These are phyloP conservation scores for Fusarium nodosum DNA, from an alignment of 2,329 filamentous ascomycete genomes.

Conservation along the genomic window DNA sequence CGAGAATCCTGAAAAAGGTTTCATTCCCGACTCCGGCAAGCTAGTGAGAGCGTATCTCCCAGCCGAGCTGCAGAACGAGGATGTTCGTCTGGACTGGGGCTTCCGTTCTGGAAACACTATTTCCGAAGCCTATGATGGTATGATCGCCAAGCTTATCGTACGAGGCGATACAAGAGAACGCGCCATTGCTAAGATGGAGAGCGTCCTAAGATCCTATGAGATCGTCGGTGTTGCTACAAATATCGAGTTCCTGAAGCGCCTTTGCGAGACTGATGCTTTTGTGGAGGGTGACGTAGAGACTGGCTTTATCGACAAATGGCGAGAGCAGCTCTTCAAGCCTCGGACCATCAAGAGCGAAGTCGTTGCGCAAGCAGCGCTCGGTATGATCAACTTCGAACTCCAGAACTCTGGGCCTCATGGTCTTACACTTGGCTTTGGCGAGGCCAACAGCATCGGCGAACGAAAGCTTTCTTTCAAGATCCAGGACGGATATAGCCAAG, in stretches of 20 bases:
- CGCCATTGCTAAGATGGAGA: conserved; percentile 84
- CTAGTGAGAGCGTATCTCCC: conserved; percentile 87
- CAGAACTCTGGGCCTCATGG: conserved; percentile 61
- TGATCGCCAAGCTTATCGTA: conserved; percentile 98
- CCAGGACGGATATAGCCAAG: conserved; percentile 72
- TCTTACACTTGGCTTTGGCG: conserved; percentile 68
- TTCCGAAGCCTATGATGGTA: conserved; percentile 95
- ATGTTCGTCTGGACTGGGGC: conserved; percentile 91
- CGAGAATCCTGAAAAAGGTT: conserved; percentile 91
- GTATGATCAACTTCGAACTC: conserved; percentile 70
- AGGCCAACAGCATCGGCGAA: conserved; percentile 57
- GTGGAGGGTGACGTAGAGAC: conserved; percentile 92
- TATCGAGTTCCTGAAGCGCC: conserved; percentile 93
- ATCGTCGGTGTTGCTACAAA: conserved; percentile 94
- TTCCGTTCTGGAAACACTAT: conserved; percentile 93
- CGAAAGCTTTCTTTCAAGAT: conserved; percentile 67
- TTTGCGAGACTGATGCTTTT: conserved; percentile 86
- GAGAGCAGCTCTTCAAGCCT: conserved; percentile 80
- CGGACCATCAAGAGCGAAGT: conserved; percentile 76
- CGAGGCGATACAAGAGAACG: conserved; percentile 82
- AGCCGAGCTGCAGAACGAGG: conserved; percentile 66
- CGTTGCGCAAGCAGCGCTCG: conserved; percentile 88
- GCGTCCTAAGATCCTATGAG: conserved; percentile 89
- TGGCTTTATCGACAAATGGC: conserved; percentile 93
- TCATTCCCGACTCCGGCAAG: conserved; percentile 92